Base-by-base conservation (phyloP, 768 basidiomycete species). In the Tricholoma saponaceum region DNA sequence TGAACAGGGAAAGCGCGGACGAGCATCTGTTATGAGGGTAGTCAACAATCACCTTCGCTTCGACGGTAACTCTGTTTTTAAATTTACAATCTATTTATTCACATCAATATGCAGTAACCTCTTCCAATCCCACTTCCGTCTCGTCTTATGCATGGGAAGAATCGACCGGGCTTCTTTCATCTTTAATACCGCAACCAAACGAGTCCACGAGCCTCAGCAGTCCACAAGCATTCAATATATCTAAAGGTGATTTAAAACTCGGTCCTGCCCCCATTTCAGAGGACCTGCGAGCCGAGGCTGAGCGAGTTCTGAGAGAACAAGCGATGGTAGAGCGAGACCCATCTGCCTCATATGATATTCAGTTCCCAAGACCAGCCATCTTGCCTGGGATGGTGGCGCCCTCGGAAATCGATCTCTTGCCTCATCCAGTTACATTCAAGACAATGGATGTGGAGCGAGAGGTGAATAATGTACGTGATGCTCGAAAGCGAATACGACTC, bases 1-100 rank as follows among this genome's bases (percentile, higher is more conserved):
- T 1, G 87, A 92, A 63, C 83, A 82, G 56, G 93, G 92, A 18
- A 86, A 89, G 66, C 78, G 95, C 59, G 93, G 94, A 5, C 80
- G 97, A 64, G 87, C 93, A 52, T 84, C 92, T 9, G 89, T 98
- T 44, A 89, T 98, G 84, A 85, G 88, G 43, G 93, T 98, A 35
- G 89, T 99, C 22, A 97, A 97, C 69, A 95, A 94, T 69, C 88
- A 95, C 67, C 79, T 99, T 33, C 84, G 86, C 39, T 92, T 98
- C 61, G 89, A 95, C 65, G 92, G 95, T 95, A 73, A 76, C 69
- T 65, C 18, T 47, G 54, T 55, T 55, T 20, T 58, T 52, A 49
- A 56, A 46, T 26, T 57, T 25, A 57, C 46, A 13, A 33, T 56
- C n/a, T 23, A 20, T 51, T 43, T 64, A 57, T 63, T 71, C 57